Conservation (phyloP, 768 basidiomycete species). For the Phaeotremella fagi region DNA sequence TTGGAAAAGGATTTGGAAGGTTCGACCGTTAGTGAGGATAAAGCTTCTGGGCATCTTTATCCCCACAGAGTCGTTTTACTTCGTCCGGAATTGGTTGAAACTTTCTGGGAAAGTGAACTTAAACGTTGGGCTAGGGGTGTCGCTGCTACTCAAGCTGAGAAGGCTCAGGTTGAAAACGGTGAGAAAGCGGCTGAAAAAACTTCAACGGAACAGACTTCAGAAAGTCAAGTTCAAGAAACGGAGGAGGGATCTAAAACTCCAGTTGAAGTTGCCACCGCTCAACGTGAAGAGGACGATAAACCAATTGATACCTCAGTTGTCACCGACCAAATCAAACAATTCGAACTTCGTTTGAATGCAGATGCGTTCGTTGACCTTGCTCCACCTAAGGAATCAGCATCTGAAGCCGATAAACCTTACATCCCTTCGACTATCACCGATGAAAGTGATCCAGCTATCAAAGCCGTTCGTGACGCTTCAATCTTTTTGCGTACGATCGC, state of each 20-base stretch:
- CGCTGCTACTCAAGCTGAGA: constrained; percentile 31
- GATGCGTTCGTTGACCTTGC: constrained; percentile 51
- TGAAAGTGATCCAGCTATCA: constrained; percentile 48
- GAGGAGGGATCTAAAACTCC: constrained; percentile 18
- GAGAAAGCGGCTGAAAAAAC: constrained; percentile 25
- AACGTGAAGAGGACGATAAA: constrained; percentile 31
- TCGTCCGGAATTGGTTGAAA: constrained; percentile 51
- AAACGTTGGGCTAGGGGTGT: constrained; percentile 48
- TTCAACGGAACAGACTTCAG: constrained; percentile 5
- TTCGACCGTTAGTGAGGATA: constrained; percentile 8
- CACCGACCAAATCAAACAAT: constrained; percentile 39
- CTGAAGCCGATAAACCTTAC: constrained; percentile 19
- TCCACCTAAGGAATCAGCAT: constrained; percentile 19
- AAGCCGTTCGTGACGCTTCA: constrained; percentile 51
- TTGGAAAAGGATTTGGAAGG: constrained; percentile 49
- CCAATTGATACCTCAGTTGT: constrained; percentile 43
- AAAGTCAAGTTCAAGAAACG: constrained; percentile 14
- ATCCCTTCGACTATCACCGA: constrained; percentile 39
- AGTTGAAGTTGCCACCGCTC: constrained; percentile 29
- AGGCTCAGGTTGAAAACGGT: constrained; percentile 29
- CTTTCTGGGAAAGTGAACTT: constrained; percentile 51
- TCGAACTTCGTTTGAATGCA: constrained; percentile 51
- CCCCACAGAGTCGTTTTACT: constrained; percentile 51
- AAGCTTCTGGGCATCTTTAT: constrained; percentile 34
- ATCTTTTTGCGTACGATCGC: constrained; percentile 48